Base-by-base conservation (phyloP, 768 basidiomycete species). In the Boletus subparvulus region DNA sequence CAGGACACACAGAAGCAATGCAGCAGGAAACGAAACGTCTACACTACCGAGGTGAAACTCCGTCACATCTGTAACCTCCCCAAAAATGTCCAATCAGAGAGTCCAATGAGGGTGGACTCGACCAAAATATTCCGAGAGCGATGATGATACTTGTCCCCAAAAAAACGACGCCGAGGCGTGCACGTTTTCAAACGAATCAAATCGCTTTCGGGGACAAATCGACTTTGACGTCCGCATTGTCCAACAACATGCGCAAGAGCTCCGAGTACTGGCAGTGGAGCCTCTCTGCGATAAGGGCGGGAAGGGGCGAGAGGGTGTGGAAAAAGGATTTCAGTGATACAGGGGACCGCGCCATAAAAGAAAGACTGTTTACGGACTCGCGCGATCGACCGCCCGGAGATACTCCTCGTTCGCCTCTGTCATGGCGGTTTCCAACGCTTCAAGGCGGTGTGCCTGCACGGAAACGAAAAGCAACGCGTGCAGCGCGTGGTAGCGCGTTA, bases 341-440 rank as follows among this genome's bases (percentile, higher is more conserved):
- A 10, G 11, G 50, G 19, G 21, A 30, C 6, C 13, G 17, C 1
- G 24, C 24, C 37, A 21, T 1, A 1, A 14, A 5, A 13, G 11
- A 26, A n/a, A 33, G 19, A 26, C 1, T 1, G 40, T 3, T 10
- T 24, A 81, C 88, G 68, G 50, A 92, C 92, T 92, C 2, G 92
- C 87, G 54, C 88, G 84, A 53, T 82, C 77, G 3, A 95, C 83
- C 2, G 90, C 90, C 26, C 75, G 76, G 8, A 79, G 69, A 61
- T 95, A 95, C 54, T 94, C 91, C 32, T 78, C 80, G 64, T 95
- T 94, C 0, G 85, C 90, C 6, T 72, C 62, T 11, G 77, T 72
- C 84, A 92, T 87, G 67, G 92, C 85, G 4, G 78, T 75, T 67
- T 94, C 89, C 4, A 94, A 71, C 0, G 65, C 73, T 63, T 84